Conservation (phyloP, 2,329 filamentous ascomycete species). For the Colletotrichum chlorophyti region DNA sequence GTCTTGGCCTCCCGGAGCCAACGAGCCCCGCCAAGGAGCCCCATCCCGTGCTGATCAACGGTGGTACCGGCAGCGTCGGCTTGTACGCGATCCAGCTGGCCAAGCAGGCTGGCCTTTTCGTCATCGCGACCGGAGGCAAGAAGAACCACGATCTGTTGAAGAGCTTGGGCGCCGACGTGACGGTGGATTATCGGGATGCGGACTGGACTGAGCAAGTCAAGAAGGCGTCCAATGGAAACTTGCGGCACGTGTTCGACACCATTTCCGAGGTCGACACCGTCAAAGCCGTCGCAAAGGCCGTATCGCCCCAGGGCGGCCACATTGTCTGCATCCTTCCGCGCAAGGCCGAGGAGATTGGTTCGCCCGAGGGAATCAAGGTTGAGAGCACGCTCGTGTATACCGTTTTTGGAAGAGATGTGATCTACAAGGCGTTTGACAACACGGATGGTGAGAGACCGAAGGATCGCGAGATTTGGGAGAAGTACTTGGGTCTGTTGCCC, state of each 20-base stretch:
- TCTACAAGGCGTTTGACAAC: conserved; percentile 13
- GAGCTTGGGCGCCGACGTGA: conserved; percentile 51
- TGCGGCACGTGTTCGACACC: conserved; percentile 37
- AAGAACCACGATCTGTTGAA: conserved; percentile 46
- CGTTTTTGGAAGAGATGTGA: conserved; percentile 10
- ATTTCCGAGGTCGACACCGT: conserved; percentile 39
- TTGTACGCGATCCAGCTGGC: conserved; percentile 25
- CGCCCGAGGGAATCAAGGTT: conserved; percentile 19
- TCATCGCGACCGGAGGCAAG: conserved; percentile 29
- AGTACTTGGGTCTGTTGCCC: conserved; percentile 6
- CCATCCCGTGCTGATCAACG: conserved; percentile 35
- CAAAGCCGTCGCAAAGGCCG: conserved; percentile 34
- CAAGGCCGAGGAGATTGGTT: conserved; percentile 21
- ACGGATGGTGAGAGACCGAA: conserved; percentile 3
- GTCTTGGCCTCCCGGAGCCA: conserved; percentile 8
- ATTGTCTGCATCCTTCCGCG: conserved; percentile 36
- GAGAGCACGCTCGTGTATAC: conserved; percentile 25
- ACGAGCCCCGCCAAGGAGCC: conserved; percentile 1
- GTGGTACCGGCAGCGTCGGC: conserved; percentile 33
- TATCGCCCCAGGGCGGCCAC: conserved; percentile 36
- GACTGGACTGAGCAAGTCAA: conserved; percentile 21
- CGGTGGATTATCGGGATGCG: conserved; percentile 51
- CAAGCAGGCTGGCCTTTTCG: conserved; percentile 15
- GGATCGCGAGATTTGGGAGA: conserved; percentile 26
- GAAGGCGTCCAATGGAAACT: conserved; percentile 31